A percentile compares a stretch with the other conserved stretches of the same genome.
These are phyloP conservation scores for Allantophomopsis lycopodina DNA, from an alignment of 2,329 filamentous ascomycete species.

Conservation along the genomic window DNA sequence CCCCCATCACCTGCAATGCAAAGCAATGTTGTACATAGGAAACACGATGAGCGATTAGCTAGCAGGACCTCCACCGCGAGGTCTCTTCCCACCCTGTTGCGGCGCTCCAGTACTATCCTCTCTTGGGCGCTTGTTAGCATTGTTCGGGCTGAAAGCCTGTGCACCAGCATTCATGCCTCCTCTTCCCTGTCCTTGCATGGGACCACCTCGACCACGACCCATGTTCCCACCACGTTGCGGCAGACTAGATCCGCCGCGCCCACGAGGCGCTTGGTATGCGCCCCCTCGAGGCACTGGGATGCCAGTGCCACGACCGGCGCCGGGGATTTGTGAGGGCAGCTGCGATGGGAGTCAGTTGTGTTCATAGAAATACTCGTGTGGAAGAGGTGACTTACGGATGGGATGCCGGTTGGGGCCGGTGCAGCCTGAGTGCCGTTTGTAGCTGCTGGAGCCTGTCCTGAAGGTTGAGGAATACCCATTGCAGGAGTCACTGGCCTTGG, in stretches of 20 bases:
- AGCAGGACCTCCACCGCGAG: constrained; percentile 21
- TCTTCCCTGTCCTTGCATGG: constrained; percentile 12
- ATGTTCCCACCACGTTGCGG: constrained; percentile 9
- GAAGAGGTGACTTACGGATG: background rate
- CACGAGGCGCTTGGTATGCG: constrained; percentile 2
- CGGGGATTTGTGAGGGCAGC: background rate
- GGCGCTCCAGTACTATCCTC: constrained; percentile 18
- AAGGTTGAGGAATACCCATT: constrained; percentile 2
- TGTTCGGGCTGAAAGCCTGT: constrained; percentile 12
- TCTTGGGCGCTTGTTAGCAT: constrained; percentile 15
- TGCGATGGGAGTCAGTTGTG: background rate
- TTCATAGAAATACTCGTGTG: background rate
- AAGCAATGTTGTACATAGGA: too few species aligned
- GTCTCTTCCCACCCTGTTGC: constrained; percentile 26
- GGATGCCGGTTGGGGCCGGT: background rate
- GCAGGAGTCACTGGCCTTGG: background rate
- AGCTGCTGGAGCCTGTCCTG: background rate
- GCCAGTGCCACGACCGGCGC: constrained; percentile 1
- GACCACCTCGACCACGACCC: constrained; percentile 10
- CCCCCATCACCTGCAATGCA: too few species aligned
- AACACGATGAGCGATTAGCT: too few species aligned
- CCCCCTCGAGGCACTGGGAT: constrained; percentile 3
- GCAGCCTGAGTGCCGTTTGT: background rate
- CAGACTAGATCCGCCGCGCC: background rate
- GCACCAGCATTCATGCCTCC: constrained; percentile 17